Base-by-base conservation (phyloP, 148 eudicot species). In the Chenopodium suecicum region DNA sequence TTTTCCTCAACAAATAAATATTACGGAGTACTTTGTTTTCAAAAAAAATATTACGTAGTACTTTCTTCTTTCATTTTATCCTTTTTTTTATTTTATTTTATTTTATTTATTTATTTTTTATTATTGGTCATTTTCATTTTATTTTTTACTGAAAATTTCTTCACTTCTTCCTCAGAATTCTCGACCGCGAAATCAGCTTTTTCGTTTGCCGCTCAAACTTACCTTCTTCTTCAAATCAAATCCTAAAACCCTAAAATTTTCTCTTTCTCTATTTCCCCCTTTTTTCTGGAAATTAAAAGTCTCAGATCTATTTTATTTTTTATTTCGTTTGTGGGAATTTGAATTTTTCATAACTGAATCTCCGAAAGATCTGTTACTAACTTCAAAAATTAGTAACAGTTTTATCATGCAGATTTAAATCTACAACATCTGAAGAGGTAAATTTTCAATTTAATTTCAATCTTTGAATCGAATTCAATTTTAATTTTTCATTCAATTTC, bases 131-230 rank as follows among this genome's bases (percentile, higher is more conserved):
- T 50, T 50, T 50, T 50, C 54, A 0, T 50, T 13, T 50, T 12
- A 9, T 50, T 11, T 50, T 50, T 50, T 13, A 9, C 54, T 13
- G 12, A 13, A 50, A 50, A 50, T 50, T 50, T 50, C 63, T 2
- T 19, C 63, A 14, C 63, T 14, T 13, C 63, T 68, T 79, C 74
- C 82, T 80, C 37, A 71, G 54, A 81, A 81, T 70, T 84, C 87
- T 82, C 73, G 50, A 84, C 86, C 89, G 89, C 86, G 85, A 87
- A 87, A 87, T 79, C 8, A 76, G 74, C 75, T 78, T 70, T 84
- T 84, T 77, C 82, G 68, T 76, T 87, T 87, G 83, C 89, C 89
- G 86, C 87, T 84, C 89, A 77, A 32, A 70, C 58, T 25, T 86
- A 47, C 44, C 44, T 41, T 41, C 44, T 41, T 41, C 44, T 41